phyloP scores from a whole-genome alignment of 192 early-diverging fungal species.

The Rhizophlyctis rosea region DNA sequence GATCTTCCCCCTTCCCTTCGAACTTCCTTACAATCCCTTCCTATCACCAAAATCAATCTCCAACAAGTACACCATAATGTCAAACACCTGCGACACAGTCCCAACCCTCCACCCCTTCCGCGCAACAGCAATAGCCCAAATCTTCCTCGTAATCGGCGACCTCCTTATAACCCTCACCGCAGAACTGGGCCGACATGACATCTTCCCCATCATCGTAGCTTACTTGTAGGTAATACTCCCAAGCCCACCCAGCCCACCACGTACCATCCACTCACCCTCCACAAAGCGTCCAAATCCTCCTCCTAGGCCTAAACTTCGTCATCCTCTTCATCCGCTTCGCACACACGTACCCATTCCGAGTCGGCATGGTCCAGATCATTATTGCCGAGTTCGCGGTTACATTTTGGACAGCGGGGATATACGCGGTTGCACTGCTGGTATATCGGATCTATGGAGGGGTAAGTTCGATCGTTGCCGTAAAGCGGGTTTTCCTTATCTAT shows the following conservation, averaged over 20 bases:
- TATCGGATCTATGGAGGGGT: conserved; percentile 37
- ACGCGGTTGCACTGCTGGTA: conserved; percentile 26
- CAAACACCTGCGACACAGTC: too few relatives aligned
- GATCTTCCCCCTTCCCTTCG: too few relatives aligned
- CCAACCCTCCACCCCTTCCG: background rate
- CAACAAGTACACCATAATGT: too few relatives aligned
- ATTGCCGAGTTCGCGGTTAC: conserved; percentile 35
- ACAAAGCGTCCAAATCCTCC: conserved; percentile 36
- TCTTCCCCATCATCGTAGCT: background rate
- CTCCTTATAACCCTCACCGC: background rate
- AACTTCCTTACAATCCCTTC: too few relatives aligned
- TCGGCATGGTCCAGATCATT: conserved; percentile 43
- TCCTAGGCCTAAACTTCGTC: conserved; percentile 35
- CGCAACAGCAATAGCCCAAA: background rate
- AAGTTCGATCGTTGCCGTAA: conserved; percentile 5
- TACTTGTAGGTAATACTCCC: background rate
- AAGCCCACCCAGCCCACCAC: background rate
- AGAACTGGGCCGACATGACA: background rate
- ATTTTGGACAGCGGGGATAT: conserved; percentile 22
- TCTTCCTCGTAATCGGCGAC: background rate
- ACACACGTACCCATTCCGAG: conserved; percentile 44
- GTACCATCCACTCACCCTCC: background rate
- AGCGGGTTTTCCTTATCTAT: background rate
- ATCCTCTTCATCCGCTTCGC: conserved; percentile 46
- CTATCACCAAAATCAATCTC: too few relatives aligned